Percentiles rank a stretch among this genome's conserved stretches.
These are phyloP conservation scores for Epichloe elymi DNA, from an alignment of 2,329 filamentous ascomycete genomes.

Conservation along the genomic window DNA sequence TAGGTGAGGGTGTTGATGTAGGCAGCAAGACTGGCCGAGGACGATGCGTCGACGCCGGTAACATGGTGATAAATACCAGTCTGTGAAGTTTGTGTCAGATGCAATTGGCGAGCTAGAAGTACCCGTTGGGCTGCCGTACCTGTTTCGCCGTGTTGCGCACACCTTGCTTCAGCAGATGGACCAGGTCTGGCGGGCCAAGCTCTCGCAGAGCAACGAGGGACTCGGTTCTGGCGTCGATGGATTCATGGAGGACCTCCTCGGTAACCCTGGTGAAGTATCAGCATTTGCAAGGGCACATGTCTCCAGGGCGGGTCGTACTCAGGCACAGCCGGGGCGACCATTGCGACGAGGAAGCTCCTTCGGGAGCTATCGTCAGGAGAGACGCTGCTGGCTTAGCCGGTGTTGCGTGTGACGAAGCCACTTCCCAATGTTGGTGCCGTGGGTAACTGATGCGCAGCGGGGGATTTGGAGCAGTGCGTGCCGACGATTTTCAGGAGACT, in stretches of 20 bases:
- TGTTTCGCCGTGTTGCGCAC: constrained; percentile 44
- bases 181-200: constrained; percentile 87
- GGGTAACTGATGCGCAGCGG: not conserved
- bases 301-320: constrained; percentile 39
- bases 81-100: constrained; percentile 29
- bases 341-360: constrained; percentile 26
- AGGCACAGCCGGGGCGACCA: constrained; percentile 64
- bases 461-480: not conserved
- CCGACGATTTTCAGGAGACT: not conserved
- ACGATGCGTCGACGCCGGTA: constrained; percentile 91
- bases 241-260: constrained; percentile 83
- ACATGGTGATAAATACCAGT: constrained; percentile 95
- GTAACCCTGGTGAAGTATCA: constrained; percentile 53
- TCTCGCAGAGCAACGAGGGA: constrained; percentile 75
- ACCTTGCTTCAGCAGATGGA: constrained; percentile 76
- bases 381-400: not conserved
- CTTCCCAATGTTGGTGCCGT: not conserved
- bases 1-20: constrained; percentile 98
- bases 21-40: constrained; percentile 87
- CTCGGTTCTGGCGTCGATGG: constrained; percentile 86
- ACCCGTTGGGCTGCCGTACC: constrained; percentile 19
- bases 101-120: not conserved
- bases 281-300: constrained; percentile 1
- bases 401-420: not conserved
- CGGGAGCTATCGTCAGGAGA: constrained; percentile 1